Evolutionary conservation across 352 stramenopile genomes (phyloP).

Genomic region (Phytophthora podocarpi): DNA sequence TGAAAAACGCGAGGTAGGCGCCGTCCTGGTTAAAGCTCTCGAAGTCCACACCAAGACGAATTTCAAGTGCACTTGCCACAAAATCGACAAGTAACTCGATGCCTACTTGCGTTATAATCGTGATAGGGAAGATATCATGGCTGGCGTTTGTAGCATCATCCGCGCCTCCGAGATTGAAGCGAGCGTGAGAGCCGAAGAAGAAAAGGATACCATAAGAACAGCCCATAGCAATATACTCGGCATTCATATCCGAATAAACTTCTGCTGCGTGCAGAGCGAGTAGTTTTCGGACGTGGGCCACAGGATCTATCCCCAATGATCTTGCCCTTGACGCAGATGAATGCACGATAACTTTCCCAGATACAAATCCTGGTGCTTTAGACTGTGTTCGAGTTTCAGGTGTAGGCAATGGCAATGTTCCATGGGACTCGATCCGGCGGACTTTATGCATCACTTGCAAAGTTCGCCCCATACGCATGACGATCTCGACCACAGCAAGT

Average conservation of each 20-base stretch:
- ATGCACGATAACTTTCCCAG: too few relatives aligned
- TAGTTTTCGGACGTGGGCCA: slow-evolving; percentile 12
- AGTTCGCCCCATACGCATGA: slow-evolving; percentile 22
- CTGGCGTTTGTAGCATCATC: neutral
- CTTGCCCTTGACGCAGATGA: neutral
- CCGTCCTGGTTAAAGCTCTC: slow-evolving; percentile 25
- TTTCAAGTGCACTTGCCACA: slow-evolving; percentile 28
- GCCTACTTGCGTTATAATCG: slow-evolving; percentile 17
- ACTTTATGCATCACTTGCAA: slow-evolving; percentile 22
- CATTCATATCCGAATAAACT: slow-evolving; percentile 39
- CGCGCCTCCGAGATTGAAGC: slow-evolving; percentile 18
- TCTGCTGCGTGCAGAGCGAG: slow-evolving; percentile 24
- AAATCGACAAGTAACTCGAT: slow-evolving; percentile 29
- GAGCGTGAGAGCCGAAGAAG: slow-evolving; percentile 33
- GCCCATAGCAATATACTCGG: slow-evolving; percentile 53
- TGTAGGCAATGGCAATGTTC: neutral
- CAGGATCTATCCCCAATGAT: neutral
- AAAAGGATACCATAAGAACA: slow-evolving; percentile 35
- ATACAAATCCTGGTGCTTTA: too few relatives aligned
- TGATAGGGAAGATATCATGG: slow-evolving; percentile 7
- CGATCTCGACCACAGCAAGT: slow-evolving; percentile 37
- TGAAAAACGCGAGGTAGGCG: slow-evolving; percentile 24
- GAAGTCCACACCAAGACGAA: slow-evolving; percentile 12
- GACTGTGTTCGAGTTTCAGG: too few relatives aligned
- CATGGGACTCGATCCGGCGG: neutral